A percentile compares a stretch with the other conserved stretches of the same genome.
Conservation (phyloP, 306 rosid species). For the Glycyrrhiza uralensis region DNA sequence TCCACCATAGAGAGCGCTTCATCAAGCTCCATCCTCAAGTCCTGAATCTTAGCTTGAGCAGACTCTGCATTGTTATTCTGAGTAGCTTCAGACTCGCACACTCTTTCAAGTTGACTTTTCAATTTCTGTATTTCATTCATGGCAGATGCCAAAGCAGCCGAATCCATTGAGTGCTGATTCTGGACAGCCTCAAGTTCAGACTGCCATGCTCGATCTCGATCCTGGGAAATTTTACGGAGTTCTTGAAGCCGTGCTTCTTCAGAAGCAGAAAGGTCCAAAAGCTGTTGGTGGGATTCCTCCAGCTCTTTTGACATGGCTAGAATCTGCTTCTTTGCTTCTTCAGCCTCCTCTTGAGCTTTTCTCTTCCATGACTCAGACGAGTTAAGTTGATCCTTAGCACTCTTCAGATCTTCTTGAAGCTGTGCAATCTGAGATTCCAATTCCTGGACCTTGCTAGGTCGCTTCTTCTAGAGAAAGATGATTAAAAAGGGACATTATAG, state of each 20-base stretch:
- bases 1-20: conserved; percentile 59
- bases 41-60: conserved; percentile 56
- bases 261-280: conserved; percentile 61
- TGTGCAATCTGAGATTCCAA: conserved; percentile 61
- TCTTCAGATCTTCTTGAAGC: conserved; percentile 71
- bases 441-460: conserved; percentile 57
- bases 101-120: conserved; percentile 69
- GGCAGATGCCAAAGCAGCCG: conserved; percentile 71
- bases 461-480: conserved; percentile 57
- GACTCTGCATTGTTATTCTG: conserved; percentile 51
- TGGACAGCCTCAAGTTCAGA: conserved; percentile 89
- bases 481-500: background rate
- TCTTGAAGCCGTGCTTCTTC: conserved; percentile 78
- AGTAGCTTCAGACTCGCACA: conserved; percentile 49
- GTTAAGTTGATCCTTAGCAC: conserved; percentile 63
- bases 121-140: conserved; percentile 79
- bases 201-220: conserved; percentile 86
- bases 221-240: conserved; percentile 73
- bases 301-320: conserved; percentile 52
- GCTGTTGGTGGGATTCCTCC: conserved; percentile 73
- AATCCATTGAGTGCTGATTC: conserved; percentile 83
- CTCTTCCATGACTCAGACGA: conserved; percentile 62
- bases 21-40: conserved; percentile 59
- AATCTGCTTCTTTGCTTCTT: conserved; percentile 64
- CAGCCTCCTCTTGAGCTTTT: conserved; percentile 64